phyloP scores from a whole-genome alignment of 1,284 basidiomycete genomes.

The Cutaneotrichosporon cavernicola region DNA sequence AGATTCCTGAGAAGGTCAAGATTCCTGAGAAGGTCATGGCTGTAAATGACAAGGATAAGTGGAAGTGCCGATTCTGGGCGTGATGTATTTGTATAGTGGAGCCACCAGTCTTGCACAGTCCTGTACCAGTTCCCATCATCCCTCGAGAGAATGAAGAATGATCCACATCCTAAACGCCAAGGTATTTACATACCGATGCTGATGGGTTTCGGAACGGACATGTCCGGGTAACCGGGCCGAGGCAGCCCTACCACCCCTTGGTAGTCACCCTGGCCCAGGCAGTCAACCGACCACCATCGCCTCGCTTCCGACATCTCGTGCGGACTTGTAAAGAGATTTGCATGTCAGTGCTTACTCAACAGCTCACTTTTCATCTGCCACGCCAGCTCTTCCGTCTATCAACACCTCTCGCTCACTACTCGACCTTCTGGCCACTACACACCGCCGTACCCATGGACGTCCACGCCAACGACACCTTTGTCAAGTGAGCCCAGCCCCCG shows the following conservation, averaged over 20 bases:
- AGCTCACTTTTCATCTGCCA: background rate
- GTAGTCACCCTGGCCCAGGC: background rate
- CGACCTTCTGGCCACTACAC: background rate
- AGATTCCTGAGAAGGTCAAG: too few species aligned
- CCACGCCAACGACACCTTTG: conserved; percentile 3
- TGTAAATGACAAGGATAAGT: background rate
- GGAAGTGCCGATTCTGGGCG: background rate
- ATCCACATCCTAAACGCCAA: background rate
- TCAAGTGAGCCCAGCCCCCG: background rate
- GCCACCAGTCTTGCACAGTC: background rate
- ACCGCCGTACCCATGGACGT: conserved; percentile 1
- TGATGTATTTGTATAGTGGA: background rate
- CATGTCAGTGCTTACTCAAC: background rate
- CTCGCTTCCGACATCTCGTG: background rate
- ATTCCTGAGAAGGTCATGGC: background rate
- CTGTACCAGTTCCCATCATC: too few species aligned
- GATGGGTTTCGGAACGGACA: background rate
- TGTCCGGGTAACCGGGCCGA: background rate
- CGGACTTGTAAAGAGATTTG: background rate
- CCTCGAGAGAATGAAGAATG: too few species aligned
- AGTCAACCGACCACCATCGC: background rate
- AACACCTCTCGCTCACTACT: background rate
- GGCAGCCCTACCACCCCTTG: background rate
- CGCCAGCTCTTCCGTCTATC: background rate
- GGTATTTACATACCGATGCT: background rate